Percentiles rank a stretch among this genome's conserved stretches.
phyloP scores from a whole-genome alignment of 208 protist species.

The Herpetomonas muscarum region DNA sequence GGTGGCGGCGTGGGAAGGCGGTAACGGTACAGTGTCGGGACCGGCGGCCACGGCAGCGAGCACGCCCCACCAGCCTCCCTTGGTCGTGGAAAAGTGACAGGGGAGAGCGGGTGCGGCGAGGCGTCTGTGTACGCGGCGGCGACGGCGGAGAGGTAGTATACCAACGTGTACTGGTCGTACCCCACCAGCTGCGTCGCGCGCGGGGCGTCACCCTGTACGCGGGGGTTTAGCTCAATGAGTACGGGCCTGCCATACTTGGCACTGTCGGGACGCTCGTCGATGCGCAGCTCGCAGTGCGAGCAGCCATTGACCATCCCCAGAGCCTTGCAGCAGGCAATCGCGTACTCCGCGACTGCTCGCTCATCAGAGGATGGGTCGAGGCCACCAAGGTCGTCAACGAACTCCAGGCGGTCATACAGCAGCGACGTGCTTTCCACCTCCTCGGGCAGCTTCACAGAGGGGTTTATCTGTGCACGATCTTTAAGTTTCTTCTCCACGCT shows the following conservation, averaged over 20 bases:
- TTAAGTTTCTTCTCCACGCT: conserved; percentile 23
- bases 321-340: conserved; percentile 60
- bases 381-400: conserved; percentile 47
- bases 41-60: conserved; percentile 67
- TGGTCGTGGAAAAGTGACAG: neutral
- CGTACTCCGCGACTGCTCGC: conserved; percentile 71
- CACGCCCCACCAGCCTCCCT: neutral
- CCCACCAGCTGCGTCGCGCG: conserved; percentile 64
- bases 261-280: conserved; percentile 46
- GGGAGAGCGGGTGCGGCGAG: neutral
- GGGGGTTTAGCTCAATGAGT: conserved; percentile 86
- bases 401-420: conserved; percentile 73
- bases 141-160: conserved; percentile 59
- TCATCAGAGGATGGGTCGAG: conserved; percentile 29
- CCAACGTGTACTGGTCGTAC: conserved; percentile 75
- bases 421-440: conserved; percentile 39
- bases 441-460: neutral
- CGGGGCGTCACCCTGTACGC: conserved; percentile 74
- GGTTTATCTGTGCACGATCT: conserved; percentile 9
- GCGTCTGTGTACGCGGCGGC: conserved; percentile 40
- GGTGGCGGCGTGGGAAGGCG: neutral
- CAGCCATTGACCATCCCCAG: conserved; percentile 72
- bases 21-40: conserved; percentile 56
- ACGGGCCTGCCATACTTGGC: conserved; percentile 40
- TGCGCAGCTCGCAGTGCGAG: conserved; percentile 82